Evolutionary conservation across 2,329 filamentous ascomycete genomes (phyloP), one percentile per base, ranked within the genome.

Genomic region (Colletotrichum acutatum): DNA sequence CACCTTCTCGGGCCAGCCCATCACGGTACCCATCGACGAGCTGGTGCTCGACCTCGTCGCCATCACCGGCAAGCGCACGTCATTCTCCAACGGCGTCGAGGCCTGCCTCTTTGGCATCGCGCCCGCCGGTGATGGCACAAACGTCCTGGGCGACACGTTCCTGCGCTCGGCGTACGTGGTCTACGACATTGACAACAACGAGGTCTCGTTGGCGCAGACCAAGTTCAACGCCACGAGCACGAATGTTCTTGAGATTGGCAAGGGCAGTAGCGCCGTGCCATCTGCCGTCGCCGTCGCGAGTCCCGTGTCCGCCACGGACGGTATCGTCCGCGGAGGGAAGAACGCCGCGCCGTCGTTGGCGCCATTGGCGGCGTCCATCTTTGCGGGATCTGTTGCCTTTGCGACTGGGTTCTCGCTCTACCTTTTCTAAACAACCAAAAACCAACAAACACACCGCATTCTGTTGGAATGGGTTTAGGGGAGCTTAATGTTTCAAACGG

Each of bases 141-240:
- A 88, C 56, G 89, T 94, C 2, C 83, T 95, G 32, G 93, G 93
- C 19, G 93, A 95, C 78, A 93, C 93, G 0, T 95, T 95, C 80
- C 84, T 95, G 67, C 87, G 93, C 60, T 92, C 91, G 46, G 93
- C 93, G 0, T 95, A 95, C 76, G 88, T 94, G 16, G 93, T 95
- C 12, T 95, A 93, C 79, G 92, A 95, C 79, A 84, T 94, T 26
- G 89, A 86, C 32, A 94, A 93, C 80, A 91, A 94, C 79, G 86
- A 93, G 81, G 91, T 95, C 75, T 92, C 90, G 1, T 82, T 95
- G 37, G 93, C 92, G 1, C 90, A 92, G 80, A 92, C 92, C 22
- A 88, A 86, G 63, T 91, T 90, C 80, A 90, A 93, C 78, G 83
- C 86, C 4, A 87, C 87, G 0, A 72, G 77, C 19, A 84, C 84